phyloP scores from a whole-genome alignment of 2,329 filamentous ascomycete species.

The Thelonectria blattea region DNA sequence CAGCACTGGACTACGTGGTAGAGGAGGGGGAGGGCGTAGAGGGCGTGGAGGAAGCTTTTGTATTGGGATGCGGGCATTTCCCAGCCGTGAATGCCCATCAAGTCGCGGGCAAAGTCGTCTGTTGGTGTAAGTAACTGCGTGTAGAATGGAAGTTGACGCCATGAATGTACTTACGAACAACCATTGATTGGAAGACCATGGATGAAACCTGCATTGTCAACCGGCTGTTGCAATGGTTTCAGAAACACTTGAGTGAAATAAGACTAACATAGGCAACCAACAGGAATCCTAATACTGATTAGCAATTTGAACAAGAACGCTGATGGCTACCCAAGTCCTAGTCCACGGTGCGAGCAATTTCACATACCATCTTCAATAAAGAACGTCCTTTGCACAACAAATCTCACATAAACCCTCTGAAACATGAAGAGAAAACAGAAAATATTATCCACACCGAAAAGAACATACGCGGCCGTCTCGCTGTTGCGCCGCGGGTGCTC shows the following conservation, averaged over 20 bases:
- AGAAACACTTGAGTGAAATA: not conserved
- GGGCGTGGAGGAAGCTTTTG: constrained; percentile 11
- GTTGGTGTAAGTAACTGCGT: not conserved
- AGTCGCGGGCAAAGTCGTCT: not conserved
- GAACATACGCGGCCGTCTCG: not conserved
- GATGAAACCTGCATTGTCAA: not conserved
- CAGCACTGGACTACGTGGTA: constrained; percentile 24
- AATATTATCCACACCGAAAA: not conserved
- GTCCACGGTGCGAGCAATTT: too few species aligned
- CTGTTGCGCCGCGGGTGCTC: not conserved
- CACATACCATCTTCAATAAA: not conserved
- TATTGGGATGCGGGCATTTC: constrained; percentile 24
- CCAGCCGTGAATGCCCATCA: not conserved
- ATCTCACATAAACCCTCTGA: not conserved
- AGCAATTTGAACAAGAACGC: too few species aligned
- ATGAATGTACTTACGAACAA: not conserved
- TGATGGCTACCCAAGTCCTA: too few species aligned
- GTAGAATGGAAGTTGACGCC: not conserved
- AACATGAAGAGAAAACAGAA: not conserved
- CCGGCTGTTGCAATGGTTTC: not conserved
- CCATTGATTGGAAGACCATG: not conserved
- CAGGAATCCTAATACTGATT: too few species aligned
- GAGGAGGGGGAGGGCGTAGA: constrained; percentile 24
- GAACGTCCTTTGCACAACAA: not conserved
- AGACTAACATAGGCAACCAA: not conserved